Evolutionary conservation across 805 yeast genomes (phyloP), one percentile per base, ranked within the genome.

Genomic region (Lipomyces mesembrius): DNA sequence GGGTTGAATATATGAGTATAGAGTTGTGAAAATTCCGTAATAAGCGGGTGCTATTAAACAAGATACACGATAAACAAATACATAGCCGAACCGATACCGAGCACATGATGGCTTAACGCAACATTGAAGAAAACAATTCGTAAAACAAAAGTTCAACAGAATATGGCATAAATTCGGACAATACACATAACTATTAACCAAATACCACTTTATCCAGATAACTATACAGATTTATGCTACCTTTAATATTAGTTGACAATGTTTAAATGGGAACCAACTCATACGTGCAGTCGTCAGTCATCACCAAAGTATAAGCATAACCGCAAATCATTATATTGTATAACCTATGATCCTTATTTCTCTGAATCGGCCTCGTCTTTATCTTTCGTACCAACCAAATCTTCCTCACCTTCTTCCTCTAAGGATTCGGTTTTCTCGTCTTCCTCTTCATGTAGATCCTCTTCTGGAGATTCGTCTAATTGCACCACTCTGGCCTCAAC

Each of bases 371-470:
- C n/a, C 32, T 22, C 34, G n/a, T 56, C 55, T 12, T 2, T 3
- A 22, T 56, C 59, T 32, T 32, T 56, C 25, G 65, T n/a, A 14
- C 63, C 68, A 32, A 22, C 61, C 17, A 34, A 20, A 32, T 29
- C 62, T 9, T 59, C 69, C 4, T 62, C 69, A 32, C 58, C 72
- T 22, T 62, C 67, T 25, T 53, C 59, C 52, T 69, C 73, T 54
- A 43, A 43, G 22, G 49, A 25, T 12, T 63, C 74, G 4, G 60
- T 37, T 49, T 69, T 63, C 39, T 64, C 71, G 4, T 62, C 39
- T 2, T 61, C 73, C 22, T 34, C 66, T 9, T 65, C 69, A 51
- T 69, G 72, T 35, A 62, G 39, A 39, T 62, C 71, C 51, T 63
- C 62, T 27, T 71, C 74, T 37, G 67, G 60, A 29, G 60, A 60